Base-by-base conservation (phyloP, 2,329 filamentous ascomycete genomes). In the Ceratocystis lukuohia region DNA sequence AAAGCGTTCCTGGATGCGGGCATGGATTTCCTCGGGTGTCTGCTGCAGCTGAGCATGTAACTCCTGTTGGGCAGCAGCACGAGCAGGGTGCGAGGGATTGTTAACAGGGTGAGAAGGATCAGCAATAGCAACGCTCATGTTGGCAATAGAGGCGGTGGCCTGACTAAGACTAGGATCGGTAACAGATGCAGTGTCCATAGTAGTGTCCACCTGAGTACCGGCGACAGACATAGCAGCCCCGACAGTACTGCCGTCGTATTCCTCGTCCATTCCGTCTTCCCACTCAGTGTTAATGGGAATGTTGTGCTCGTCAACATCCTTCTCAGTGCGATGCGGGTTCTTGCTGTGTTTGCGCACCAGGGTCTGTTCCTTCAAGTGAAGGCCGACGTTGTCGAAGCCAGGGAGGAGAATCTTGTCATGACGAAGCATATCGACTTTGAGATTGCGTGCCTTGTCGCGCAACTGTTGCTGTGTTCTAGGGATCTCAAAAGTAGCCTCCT, bases 391-490 rank as follows among this genome's bases (percentile, higher is more conserved):
- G 69, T 84, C 80, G 67, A 84, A 84, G 4, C 76, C 74, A 0
- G 73, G 72, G 1, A 81, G 80, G 3, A 84, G 73, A 8, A 74
- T 46, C 1, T 67, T 68, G 70, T 83, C 80, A 1, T 73, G 72
- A 63, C 76, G 76, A 17, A 84, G 74, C 59, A 80, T 76, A 41
- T 80, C 77, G 45, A 81, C 79, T 74, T 84, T 84, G 65, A 83
- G 69, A 66, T 82, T 79, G 62, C 82, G 79, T n/a, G 82, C 82
- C 73, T 80, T 82, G 75, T 84, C 82, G 5, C 82, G 80, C 66
- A 82, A 77, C 3, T 80, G 79, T 72, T 84, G 82, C 73, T 84
- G 82, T 70, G 79, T 78, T 62, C 82, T 80, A 1, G 71, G 71
- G 72, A 4, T 72, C 69, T 62, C 64, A 64, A 62, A 64, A 25